Base-by-base conservation (phyloP, 2,329 filamentous ascomycete species). In the Aureobasidium sp. region DNA sequence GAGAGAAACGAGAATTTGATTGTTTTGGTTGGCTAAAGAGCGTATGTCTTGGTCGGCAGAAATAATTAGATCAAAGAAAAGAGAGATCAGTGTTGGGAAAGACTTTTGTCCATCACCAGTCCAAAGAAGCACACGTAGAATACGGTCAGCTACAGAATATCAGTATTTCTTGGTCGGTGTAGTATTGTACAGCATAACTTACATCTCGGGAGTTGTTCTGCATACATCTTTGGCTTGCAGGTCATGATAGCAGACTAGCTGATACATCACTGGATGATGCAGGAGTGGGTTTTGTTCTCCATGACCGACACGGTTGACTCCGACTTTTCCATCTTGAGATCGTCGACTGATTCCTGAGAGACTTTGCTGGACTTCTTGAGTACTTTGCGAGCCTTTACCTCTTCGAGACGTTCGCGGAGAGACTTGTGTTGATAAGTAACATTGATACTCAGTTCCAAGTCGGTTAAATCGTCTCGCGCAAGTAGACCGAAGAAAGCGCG, bases 111-210 rank as follows among this genome's bases (percentile, higher is more conserved):
- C 29, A 8, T 32, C 29, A 8, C 29, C 13, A 37, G 75, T 75
- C 65, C 70, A 34, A 71, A 74, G 1, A 70, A 72, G 61, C 72
- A 77, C 2, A 68, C 67, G 7, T 44, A 5, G 10, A 20, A 13
- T 44, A 5, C 12, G 4, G 4, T 24, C 24, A n/a, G 41, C 41
- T 44, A 26, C 17, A 13, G 41, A 26, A 20, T 4, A 7, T 44
- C 17, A 44, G 41, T 13, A 44, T 24, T 26, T 10, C 12, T 20
- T 2, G 20, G 24, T 26, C 41, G 13, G 26, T 26, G 5, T 15
- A 5, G 20, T 26, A 13, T 44, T 10, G 24, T 6, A 24, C 5
- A 26, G 41, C 10, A 5, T 10, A 20, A 12, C 41, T 44, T 5
- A 44, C 41, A 26, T 44, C 8, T 34, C 4, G 10, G 13, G 7